Evolutionary conservation across 345 rosid genomes (phyloP).

Genomic region (Citropsis articulata): DNA sequence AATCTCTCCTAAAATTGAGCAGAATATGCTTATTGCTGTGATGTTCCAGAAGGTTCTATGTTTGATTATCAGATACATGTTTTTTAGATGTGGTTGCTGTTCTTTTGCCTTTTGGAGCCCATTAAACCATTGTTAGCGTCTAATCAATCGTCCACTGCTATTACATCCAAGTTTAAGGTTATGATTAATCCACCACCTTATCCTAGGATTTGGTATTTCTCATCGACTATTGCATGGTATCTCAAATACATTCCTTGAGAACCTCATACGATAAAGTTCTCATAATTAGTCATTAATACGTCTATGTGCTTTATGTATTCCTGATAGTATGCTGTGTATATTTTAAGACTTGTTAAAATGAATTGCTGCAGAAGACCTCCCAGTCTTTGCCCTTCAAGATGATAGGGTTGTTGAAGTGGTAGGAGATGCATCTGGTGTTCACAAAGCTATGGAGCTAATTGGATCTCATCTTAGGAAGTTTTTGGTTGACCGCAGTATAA

Average conservation of each 20-base stretch:
- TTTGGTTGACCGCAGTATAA: conserved; percentile 93
- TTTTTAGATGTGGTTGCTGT: neutral
- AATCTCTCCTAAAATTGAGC: neutral
- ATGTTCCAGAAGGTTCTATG: neutral
- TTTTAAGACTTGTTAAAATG: conserved; percentile 1
- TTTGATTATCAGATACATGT: neutral
- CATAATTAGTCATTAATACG: neutral
- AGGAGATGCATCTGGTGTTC: conserved; percentile 84
- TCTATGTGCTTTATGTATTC: conserved; percentile 3
- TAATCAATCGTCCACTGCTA: neutral
- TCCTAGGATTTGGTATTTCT: neutral
- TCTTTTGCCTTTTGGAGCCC: neutral
- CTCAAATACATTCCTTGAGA: neutral
- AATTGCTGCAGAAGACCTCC: conserved; percentile 78
- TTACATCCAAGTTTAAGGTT: neutral
- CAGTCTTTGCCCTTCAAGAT: conserved; percentile 94
- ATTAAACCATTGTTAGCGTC: neutral
- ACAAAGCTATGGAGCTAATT: conserved; percentile 87
- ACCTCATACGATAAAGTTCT: neutral
- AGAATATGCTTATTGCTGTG: neutral
- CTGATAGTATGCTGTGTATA: neutral
- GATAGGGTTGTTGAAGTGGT: conserved; percentile 96
- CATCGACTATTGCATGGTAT: neutral
- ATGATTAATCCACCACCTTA: neutral
- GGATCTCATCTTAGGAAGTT: conserved; percentile 96